Base-by-base conservation (phyloP, 176 grass and related monocot species). In the Zizania latifolia region DNA sequence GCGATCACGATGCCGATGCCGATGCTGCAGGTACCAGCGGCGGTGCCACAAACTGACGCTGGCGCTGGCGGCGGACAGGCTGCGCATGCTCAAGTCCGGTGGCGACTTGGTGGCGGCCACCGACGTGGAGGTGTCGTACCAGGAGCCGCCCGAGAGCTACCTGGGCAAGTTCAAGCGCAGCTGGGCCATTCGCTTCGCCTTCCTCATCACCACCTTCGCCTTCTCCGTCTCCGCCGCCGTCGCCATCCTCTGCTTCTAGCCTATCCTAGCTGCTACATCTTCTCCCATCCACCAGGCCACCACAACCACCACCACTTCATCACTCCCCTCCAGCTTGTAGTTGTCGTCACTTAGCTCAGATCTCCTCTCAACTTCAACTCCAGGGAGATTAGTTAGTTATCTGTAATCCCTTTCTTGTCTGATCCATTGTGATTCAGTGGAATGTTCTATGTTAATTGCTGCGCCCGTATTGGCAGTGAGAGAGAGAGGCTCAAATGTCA, bases 1-100 rank as follows among this genome's bases (percentile, higher is more conserved):
- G n/a, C n/a, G n/a, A n/a, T n/a, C n/a, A n/a, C n/a, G n/a, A n/a
- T n/a, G n/a, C n/a, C n/a, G n/a, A n/a, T n/a, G n/a, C n/a, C n/a
- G n/a, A n/a, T n/a, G n/a, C n/a, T n/a, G n/a, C n/a, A 81, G 86
- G 19, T 97, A 97, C 86, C 94, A 97, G 86, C 76, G 94, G 5
- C 81, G 94, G 2, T 97, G 94, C 91, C 88, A 97, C 86, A 97
- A 97, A 86, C 87, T 97, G 60, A 97, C 94, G 0, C 94, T 97
- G 17, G 81, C 94, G 17, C 86, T 97, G 26, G 91, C 91, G 28
- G 92, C 94, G 55, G 91, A 92, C 74, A 82, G 91, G 62, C 86
- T 97, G 30, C 72, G 88, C 36, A 70, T 82, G 87, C 83, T 97
- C 67, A 88, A 88, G 86, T 81, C 77, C 39, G 68, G 75, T 0